phyloP scores from a whole-genome alignment of 169 alveolate genomes.

The Plasmodium gonderi region DNA sequence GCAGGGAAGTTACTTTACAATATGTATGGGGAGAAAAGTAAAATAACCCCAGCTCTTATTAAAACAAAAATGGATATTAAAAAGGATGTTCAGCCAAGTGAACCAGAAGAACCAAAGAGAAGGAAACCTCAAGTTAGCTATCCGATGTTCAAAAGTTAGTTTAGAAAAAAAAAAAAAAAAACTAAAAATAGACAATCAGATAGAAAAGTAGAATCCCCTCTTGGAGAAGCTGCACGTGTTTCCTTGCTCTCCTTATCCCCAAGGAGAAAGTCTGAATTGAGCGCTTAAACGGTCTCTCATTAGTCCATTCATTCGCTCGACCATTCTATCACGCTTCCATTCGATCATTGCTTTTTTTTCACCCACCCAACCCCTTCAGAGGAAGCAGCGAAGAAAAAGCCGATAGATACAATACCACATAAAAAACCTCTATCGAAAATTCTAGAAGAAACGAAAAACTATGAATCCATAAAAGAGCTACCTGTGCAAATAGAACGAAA shows the following conservation, averaged over 20 bases:
- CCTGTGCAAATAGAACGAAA: constrained; percentile 30
- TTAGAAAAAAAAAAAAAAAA: too few relatives aligned
- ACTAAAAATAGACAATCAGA: too few relatives aligned
- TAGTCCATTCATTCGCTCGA: too few relatives aligned
- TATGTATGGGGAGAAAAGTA: constrained; percentile 52
- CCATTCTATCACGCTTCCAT: background rate
- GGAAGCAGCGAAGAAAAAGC: constrained; percentile 15
- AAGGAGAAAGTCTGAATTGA: too few relatives aligned
- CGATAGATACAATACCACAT: constrained; percentile 39
- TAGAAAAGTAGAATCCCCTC: too few relatives aligned
- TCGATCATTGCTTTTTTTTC: background rate
- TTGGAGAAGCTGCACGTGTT: too few relatives aligned
- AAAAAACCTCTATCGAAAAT: constrained; percentile 63
- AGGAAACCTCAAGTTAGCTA: constrained; percentile 29
- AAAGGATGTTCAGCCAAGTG: background rate
- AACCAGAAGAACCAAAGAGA: background rate
- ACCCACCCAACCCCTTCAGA: background rate
- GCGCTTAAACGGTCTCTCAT: too few relatives aligned
- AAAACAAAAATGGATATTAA: background rate
- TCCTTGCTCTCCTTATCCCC: too few relatives aligned
- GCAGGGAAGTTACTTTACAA: constrained; percentile 70
- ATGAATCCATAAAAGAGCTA: constrained; percentile 34
- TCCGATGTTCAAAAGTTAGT: constrained; percentile 1
- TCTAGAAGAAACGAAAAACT: constrained; percentile 60
- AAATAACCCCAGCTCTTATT: constrained; percentile 42